Evolutionary conservation across 2,329 filamentous ascomycete genomes (phyloP).

Genomic region (Hymenoscyphus linearis): DNA sequence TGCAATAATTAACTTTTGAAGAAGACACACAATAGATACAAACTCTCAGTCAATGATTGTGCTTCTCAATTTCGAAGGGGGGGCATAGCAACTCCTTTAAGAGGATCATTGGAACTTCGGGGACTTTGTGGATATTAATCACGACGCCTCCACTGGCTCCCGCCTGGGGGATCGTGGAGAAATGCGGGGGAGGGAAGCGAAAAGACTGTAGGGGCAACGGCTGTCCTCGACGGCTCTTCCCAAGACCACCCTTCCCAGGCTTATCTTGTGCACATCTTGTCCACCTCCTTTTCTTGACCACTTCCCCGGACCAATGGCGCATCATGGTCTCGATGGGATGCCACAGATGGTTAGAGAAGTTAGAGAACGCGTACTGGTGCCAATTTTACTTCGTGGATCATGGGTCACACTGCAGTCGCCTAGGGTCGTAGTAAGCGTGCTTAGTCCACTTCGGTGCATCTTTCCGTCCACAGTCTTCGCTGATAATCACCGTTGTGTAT

Average conservation of each 20-base stretch:
- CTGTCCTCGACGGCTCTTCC: background rate
- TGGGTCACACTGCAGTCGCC: background rate
- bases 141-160: background rate
- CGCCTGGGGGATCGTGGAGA: background rate
- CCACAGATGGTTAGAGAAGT: background rate
- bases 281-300: background rate
- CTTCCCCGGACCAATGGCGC: background rate
- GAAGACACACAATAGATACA: background rate
- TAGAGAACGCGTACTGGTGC: background rate
- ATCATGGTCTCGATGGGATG: background rate
- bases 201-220: background rate
- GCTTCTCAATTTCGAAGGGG: background rate
- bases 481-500: background rate
- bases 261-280: background rate
- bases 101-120: background rate
- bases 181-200: background rate
- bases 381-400: background rate
- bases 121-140: background rate
- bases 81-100: background rate
- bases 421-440: background rate
- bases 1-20: background rate
- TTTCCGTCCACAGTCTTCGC: background rate
- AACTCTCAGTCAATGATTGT: background rate
- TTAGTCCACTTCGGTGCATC: background rate
- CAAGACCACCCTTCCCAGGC: background rate